A percentile compares a stretch with the other conserved stretches of the same genome.
Conservation (phyloP, 805 yeast species). For the Hanseniaspora nectarophila region DNA sequence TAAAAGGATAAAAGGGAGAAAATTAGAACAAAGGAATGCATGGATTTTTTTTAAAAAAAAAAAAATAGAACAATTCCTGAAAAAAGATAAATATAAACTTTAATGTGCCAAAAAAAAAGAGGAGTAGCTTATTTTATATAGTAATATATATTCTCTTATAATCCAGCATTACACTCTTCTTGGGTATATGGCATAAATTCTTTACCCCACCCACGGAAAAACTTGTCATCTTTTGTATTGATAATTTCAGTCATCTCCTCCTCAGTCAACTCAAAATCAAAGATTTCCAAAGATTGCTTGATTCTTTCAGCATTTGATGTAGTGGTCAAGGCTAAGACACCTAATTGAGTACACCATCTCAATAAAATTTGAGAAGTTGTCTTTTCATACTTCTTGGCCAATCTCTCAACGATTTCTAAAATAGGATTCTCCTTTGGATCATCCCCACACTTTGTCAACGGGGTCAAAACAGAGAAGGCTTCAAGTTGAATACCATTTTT, state of each 20-base stretch:
- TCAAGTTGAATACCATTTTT: constrained; percentile 39
- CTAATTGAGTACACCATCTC: constrained; percentile 54
- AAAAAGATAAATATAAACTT: no score
- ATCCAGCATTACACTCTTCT: constrained; percentile 14
- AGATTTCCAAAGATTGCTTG: constrained; percentile 41
- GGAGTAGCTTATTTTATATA: background rate
- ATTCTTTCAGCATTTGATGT: constrained; percentile 44
- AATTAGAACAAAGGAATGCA: no score
- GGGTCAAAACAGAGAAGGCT: constrained; percentile 55
- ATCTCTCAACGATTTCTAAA: constrained; percentile 30
- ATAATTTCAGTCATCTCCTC: constrained; percentile 37
- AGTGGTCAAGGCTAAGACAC: constrained; percentile 56
- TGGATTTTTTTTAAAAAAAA: no score
- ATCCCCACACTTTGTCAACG: constrained; percentile 38
- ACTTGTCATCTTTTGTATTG: constrained; percentile 28
- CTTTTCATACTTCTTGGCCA: constrained; percentile 42
- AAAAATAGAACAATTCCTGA: no score
- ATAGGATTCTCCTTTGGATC: constrained; percentile 29
- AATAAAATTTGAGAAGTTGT: constrained; percentile 48
- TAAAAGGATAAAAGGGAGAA: no score
- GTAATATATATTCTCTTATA: background rate
- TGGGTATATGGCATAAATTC: background rate
- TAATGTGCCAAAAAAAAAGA: background rate
- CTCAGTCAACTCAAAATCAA: constrained; percentile 38
- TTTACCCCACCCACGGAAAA: constrained; percentile 18